A percentile compares a stretch with the other conserved stretches of the same genome.
Conservation (phyloP, 306 rosid genomes). For the Acacia crassicarpa region DNA sequence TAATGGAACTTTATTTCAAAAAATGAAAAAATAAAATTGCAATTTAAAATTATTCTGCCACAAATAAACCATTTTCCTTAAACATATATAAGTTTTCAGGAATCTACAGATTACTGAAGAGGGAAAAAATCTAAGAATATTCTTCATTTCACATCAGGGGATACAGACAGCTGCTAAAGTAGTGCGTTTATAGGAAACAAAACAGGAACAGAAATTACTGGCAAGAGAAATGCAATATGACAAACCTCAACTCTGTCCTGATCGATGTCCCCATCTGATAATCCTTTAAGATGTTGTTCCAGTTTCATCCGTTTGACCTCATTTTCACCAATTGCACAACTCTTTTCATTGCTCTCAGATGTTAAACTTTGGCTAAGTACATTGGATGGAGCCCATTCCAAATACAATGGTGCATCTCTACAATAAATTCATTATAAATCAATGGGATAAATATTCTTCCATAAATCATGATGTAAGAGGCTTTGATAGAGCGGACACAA, state of each 20-base stretch:
- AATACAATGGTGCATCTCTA: constrained; percentile 88
- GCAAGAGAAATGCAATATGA: constrained; percentile 18
- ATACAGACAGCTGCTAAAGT: not conserved
- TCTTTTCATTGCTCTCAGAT: constrained; percentile 44
- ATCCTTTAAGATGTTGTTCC: constrained; percentile 64
- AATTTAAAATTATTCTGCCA: not conserved
- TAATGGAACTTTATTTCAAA: not conserved
- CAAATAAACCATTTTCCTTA: not conserved
- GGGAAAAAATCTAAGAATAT: not conserved
- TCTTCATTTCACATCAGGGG: not conserved
- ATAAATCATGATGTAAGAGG: constrained; percentile 13
- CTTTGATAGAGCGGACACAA: not conserved
- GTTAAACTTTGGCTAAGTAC: constrained; percentile 58
- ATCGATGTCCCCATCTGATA: constrained; percentile 69
- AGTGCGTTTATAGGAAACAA: not conserved
- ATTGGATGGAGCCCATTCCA: constrained; percentile 94
- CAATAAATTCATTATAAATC: constrained; percentile 22
- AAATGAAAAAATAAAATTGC: not conserved
- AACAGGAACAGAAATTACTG: not conserved
- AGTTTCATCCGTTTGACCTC: constrained; percentile 64
- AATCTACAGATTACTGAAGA: not conserved
- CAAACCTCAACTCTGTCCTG: constrained; percentile 93
- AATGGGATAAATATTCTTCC: constrained; percentile 26
- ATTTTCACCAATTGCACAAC: constrained; percentile 48
- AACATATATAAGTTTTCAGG: not conserved